Conservation (phyloP, 2,329 filamentous ascomycete genomes). For the Emydomyces testavorans region DNA sequence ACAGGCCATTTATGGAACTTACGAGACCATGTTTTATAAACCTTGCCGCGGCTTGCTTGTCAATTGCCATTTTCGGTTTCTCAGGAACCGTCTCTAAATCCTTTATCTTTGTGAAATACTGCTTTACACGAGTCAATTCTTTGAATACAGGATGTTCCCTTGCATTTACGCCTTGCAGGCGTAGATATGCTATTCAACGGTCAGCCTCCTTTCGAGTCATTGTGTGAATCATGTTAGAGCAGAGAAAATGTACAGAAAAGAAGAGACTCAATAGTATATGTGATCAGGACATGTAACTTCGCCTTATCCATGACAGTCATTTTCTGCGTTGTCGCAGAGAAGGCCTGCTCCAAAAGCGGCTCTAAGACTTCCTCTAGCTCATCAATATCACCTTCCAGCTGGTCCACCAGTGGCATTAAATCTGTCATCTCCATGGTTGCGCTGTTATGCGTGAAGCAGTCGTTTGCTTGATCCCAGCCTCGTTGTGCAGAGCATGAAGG, state of each 20-base stretch:
- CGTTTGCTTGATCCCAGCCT: too few relatives aligned
- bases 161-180: slow-evolving; percentile 67
- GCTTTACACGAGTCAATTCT: slow-evolving; percentile 75
- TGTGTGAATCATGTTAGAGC: neutral
- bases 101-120: slow-evolving; percentile 90
- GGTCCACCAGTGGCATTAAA: slow-evolving; percentile 56
- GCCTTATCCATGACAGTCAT: slow-evolving; percentile 89
- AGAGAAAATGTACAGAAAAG: slow-evolving; percentile 56
- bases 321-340: slow-evolving; percentile 60
- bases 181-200: slow-evolving; percentile 51
- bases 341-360: slow-evolving; percentile 55
- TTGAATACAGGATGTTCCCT: slow-evolving; percentile 73
- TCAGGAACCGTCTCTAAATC: slow-evolving; percentile 53
- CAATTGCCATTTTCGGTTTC: slow-evolving; percentile 47
- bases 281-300: slow-evolving; percentile 77
- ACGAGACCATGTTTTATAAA: slow-evolving; percentile 75
- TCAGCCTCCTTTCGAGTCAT: neutral
- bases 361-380: slow-evolving; percentile 60
- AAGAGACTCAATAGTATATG: slow-evolving; percentile 82
- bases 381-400: slow-evolving; percentile 68
- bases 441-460: slow-evolving; percentile 6
- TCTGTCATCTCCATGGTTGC: slow-evolving; percentile 44
- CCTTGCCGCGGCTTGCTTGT: slow-evolving; percentile 66
- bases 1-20: slow-evolving; percentile 22
- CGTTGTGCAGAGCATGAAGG: neutral